Conservation (phyloP, 2,329 filamentous ascomycete genomes). For the Fusarium acutatum region DNA sequence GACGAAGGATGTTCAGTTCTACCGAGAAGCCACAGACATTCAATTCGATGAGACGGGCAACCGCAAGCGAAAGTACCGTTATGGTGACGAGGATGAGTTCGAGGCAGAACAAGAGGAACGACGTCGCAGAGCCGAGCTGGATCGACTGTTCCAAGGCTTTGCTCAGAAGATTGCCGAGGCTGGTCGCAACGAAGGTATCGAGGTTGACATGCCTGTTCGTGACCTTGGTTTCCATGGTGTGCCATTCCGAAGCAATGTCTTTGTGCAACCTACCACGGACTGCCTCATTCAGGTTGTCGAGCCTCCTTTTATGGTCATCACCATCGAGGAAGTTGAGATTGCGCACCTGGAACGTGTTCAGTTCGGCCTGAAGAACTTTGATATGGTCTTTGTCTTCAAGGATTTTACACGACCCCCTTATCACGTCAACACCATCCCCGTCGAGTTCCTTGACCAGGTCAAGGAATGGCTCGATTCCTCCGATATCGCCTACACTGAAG, state of each 20-base stretch:
- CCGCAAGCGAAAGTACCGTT: slow-evolving; percentile 95
- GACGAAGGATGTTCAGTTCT: slow-evolving; percentile 98
- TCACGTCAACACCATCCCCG: slow-evolving; percentile 97
- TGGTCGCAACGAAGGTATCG: slow-evolving; percentile 86
- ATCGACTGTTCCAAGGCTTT: slow-evolving; percentile 95
- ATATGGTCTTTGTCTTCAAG: slow-evolving; percentile 98
- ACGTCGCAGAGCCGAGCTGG: slow-evolving; percentile 86
- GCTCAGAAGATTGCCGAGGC: slow-evolving; percentile 98
- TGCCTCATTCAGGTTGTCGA: slow-evolving; percentile 97
- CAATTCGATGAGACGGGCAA: slow-evolving; percentile 99
- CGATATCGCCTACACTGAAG: slow-evolving; percentile 93
- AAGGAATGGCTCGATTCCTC: slow-evolving; percentile 98
- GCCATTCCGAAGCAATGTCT: slow-evolving; percentile 92
- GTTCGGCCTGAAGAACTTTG: slow-evolving; percentile 98
- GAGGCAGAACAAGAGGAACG: slow-evolving; percentile 98
- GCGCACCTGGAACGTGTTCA: slow-evolving; percentile 95
- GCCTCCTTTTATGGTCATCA: slow-evolving; percentile 95
- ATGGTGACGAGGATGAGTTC: slow-evolving; percentile 98
- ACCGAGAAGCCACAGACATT: slow-evolving; percentile 96
- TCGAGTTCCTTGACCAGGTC: slow-evolving; percentile 92
- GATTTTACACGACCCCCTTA: slow-evolving; percentile 91
- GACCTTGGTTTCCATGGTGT: slow-evolving; percentile 98
- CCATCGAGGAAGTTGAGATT: slow-evolving; percentile 93
- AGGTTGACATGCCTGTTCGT: slow-evolving; percentile 95
- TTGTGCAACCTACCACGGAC: slow-evolving; percentile 95